Base-by-base conservation (phyloP, 108 stramenopile genomes). In the Fistulifera solaris region DNA sequence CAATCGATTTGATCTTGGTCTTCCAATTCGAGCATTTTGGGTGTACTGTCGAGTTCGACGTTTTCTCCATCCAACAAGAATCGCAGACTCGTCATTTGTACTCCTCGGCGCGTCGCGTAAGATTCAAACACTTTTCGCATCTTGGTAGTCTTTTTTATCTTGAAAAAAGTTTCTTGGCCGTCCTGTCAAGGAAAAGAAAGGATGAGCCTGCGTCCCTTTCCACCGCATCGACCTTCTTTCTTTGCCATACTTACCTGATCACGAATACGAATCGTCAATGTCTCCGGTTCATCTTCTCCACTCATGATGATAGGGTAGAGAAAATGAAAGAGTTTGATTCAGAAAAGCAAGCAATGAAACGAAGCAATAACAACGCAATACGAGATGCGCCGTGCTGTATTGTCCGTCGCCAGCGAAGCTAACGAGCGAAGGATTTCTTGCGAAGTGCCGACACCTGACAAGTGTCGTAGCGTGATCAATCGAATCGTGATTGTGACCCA, bases 1-100 rank as follows among this genome's bases (percentile, higher is more conserved):
- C n/a, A n/a, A 74, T 95, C 93, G 60, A 96, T 94, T 53, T 94
- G 92, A 61, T 98, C 95, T 56, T 95, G 89, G 55, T 96, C 95
- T 47, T 96, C 97, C 46, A 98, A 71, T 40, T 98, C 97, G 41
- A 98, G 59, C 46, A 69, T 75, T 61, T 82, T 78, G 1, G 94
- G 93, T 16, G 94, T 96, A 17, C 66, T 48, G 58, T 88, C 84
- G 13, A 71, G 65, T 21, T 68, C 62, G 43, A 98, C 84, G 18
- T 94, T 89, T 48, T 94, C 85, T 22, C 97, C 97, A 63, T 98
- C 95, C 19, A 98, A 57, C 40, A 96, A 75, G 68, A 98, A 98
- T 16, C 95, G 89, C 21, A 96, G 77, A 2, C 85, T 77, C 3
- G 26, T 38, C 0, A 62, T 54, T 19, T 82, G 73, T 0, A 95